Evolutionary conservation across 108 stramenopile genomes (phyloP).

Genomic region (Skeletonema menzelii): DNA sequence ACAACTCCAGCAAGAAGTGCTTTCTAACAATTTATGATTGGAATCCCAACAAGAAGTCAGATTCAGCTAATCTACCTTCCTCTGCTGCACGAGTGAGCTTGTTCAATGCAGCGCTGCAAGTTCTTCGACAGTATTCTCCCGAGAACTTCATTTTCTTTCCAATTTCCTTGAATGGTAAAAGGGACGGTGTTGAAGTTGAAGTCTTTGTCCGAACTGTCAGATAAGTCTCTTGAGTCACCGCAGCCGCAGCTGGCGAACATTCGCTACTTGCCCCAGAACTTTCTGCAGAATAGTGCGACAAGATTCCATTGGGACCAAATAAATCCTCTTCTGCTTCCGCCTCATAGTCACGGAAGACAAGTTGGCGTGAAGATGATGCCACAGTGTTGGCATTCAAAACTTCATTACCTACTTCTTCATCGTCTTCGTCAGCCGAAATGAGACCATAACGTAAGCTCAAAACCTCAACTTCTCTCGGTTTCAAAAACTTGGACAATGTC

Average conservation of each 20-base stretch:
- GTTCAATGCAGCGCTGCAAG: slow-evolving; percentile 59
- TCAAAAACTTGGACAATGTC: slow-evolving; percentile 58
- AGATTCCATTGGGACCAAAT: slow-evolving; percentile 52
- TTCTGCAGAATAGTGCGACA: slow-evolving; percentile 32
- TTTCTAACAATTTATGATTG: neutral
- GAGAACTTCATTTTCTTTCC: slow-evolving; percentile 78
- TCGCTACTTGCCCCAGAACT: neutral
- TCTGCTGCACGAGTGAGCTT: slow-evolving; percentile 74
- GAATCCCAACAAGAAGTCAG: slow-evolving; percentile 36
- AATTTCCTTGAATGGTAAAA: slow-evolving; percentile 74
- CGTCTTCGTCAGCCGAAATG: slow-evolving; percentile 24
- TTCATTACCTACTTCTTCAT: neutral
- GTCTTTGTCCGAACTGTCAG: neutral
- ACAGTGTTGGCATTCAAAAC: neutral
- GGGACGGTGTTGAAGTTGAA: neutral
- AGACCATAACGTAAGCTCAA: slow-evolving; percentile 80
- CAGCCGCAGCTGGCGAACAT: neutral
- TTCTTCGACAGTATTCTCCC: slow-evolving; percentile 75
- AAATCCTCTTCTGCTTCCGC: slow-evolving; percentile 70
- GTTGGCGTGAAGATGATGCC: slow-evolving; percentile 4
- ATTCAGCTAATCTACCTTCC: slow-evolving; percentile 65
- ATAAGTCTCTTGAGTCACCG: neutral
- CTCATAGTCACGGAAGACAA: slow-evolving; percentile 56
- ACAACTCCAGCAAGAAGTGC: too few species aligned
- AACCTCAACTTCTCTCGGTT: slow-evolving; percentile 80